Evolutionary conservation across 2,329 filamentous ascomycete genomes (phyloP).

Genomic region (Hypoxylon rubiginosum): DNA sequence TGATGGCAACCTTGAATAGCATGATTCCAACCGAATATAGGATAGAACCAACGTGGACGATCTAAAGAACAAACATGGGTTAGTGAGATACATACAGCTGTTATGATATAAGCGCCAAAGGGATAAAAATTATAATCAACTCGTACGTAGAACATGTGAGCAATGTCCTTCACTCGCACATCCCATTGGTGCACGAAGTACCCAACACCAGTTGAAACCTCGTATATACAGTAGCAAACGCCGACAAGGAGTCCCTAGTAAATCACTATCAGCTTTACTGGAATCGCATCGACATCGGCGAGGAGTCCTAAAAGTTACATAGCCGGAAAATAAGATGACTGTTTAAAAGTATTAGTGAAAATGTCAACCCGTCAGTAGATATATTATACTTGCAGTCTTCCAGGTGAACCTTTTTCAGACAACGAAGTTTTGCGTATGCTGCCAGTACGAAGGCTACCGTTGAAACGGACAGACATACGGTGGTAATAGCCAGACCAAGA

Average conservation of each 20-base stretch:
- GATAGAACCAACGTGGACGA: slow-evolving; percentile 7
- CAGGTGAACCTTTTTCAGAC: slow-evolving; percentile 17
- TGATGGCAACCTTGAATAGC: slow-evolving; percentile 30
- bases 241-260: background rate
- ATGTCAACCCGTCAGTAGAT: background rate
- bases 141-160: slow-evolving; percentile 21
- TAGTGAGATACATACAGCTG: background rate
- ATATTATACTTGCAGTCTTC: slow-evolving; percentile 28
- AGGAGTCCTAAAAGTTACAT: slow-evolving; percentile 10
- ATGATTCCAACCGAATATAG: slow-evolving; percentile 24
- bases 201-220: slow-evolving; percentile 5
- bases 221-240: background rate
- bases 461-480: slow-evolving; percentile 19
- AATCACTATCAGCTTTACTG: background rate
- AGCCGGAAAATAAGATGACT: slow-evolving; percentile 23
- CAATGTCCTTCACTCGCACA: slow-evolving; percentile 23
- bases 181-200: slow-evolving; percentile 36
- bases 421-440: slow-evolving; percentile 18
- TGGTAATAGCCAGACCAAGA: slow-evolving; percentile 7
- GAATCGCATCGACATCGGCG: background rate
- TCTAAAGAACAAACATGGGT: background rate
- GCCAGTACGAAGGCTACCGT: slow-evolving; percentile 16
- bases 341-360: background rate
- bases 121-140: background rate
- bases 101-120: no score